Percentiles rank a stretch among this genome's conserved stretches.
These are phyloP conservation scores for Kazachstania africana DNA, from an alignment of 805 yeast genomes.

Conservation along the genomic window DNA sequence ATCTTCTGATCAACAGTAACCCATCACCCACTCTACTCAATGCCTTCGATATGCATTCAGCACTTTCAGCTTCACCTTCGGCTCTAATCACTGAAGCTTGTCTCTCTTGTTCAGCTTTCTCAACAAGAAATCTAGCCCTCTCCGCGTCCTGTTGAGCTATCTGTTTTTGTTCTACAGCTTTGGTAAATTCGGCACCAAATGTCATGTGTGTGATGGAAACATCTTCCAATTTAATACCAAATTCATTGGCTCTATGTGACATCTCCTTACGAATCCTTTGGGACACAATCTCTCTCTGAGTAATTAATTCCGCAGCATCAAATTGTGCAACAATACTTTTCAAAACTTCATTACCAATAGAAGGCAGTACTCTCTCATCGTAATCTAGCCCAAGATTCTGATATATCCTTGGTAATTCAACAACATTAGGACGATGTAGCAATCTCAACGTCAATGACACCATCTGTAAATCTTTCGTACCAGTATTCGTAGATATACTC, in stretches of 20 bases:
- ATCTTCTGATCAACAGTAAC: constrained; percentile 79
- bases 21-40: constrained; percentile 94
- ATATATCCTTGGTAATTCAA: constrained; percentile 71
- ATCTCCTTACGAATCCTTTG: constrained; percentile 81
- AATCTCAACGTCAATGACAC: constrained; percentile 89
- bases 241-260: constrained; percentile 71
- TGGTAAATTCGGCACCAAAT: constrained; percentile 91
- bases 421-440: constrained; percentile 85
- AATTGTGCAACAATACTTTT: constrained; percentile 87
- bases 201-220: constrained; percentile 97
- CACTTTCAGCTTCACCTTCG: constrained; percentile 98
- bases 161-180: constrained; percentile 97
- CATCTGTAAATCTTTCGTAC: constrained; percentile 93
- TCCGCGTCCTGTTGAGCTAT: constrained; percentile 99
- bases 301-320: constrained; percentile 92
- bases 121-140: constrained; percentile 86
- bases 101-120: constrained; percentile 94
- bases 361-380: constrained; percentile 88
- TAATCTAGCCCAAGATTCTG: constrained; percentile 88
- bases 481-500: constrained; percentile 87
- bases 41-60: constrained; percentile 88
- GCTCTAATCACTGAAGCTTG: constrained; percentile 93
- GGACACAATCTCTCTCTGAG: constrained; percentile 92
- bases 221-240: constrained; percentile 85
- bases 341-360: constrained; percentile 84